Conservation (phyloP, 441 rosid genomes). For the Geranium incanum region DNA sequence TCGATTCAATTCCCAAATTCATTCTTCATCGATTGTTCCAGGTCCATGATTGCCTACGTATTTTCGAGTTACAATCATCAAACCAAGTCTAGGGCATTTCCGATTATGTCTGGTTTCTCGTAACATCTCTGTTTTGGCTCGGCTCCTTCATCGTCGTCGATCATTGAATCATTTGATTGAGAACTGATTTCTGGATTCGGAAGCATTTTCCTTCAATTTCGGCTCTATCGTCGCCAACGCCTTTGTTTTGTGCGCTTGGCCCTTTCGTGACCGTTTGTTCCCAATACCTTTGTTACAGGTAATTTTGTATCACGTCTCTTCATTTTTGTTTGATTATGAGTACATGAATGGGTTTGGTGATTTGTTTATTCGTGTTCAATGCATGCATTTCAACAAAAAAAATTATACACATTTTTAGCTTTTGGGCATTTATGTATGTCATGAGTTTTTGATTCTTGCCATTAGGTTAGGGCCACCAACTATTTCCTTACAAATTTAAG, state of each 20-base stretch:
- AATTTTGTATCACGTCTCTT: neutral
- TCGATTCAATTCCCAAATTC: neutral
- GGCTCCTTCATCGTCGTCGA: conserved; percentile 4
- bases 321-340: too few species aligned
- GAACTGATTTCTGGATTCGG: neutral
- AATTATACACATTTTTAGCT: too few species aligned
- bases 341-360: too few species aligned
- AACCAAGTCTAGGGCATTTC: neutral
- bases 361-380: too few species aligned
- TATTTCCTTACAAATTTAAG: too few species aligned
- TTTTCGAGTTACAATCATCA: neutral
- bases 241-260: too few species aligned
- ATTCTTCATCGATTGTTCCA: neutral
- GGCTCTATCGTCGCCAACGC: neutral
- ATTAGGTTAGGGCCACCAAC: too few species aligned
- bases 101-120: neutral
- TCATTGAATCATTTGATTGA: neutral
- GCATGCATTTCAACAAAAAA: too few species aligned
- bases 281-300: too few species aligned
- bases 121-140: neutral
- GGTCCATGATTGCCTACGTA: neutral
- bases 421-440: too few species aligned
- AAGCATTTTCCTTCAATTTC: neutral
- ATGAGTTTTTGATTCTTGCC: too few species aligned
- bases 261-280: too few species aligned